These are phyloP conservation scores for Populus pruinosa DNA, from an alignment of 345 rosid genomes.

Conservation along the genomic window DNA sequence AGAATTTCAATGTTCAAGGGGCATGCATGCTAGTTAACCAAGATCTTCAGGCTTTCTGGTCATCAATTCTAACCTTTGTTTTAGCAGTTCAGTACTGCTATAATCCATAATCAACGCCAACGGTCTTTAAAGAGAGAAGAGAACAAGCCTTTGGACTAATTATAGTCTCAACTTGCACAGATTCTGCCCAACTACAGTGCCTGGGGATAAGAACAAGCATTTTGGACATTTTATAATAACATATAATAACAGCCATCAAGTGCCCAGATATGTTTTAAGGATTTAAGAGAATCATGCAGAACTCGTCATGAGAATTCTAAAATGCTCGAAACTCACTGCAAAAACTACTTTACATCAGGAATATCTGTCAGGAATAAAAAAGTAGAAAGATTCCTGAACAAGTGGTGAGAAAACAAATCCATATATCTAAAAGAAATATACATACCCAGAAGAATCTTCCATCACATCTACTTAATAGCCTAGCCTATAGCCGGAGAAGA, in stretches of 20 bases:
- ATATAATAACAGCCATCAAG: not conserved
- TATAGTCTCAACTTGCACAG: too few relatives aligned
- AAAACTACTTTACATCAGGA: constrained; percentile 25
- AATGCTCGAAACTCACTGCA: constrained; percentile 9
- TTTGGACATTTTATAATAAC: not conserved
- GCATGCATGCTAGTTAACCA: not conserved
- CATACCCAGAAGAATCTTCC: constrained; percentile 43
- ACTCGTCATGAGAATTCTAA: not conserved
- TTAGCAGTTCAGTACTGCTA: not conserved
- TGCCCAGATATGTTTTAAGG: not conserved
- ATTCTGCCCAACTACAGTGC: not conserved
- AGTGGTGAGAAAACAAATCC: constrained; percentile 33
- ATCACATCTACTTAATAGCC: constrained; percentile 24
- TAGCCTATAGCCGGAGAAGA: constrained; percentile 26
- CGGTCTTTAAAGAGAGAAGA: too few relatives aligned
- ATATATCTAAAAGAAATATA: constrained; percentile 19
- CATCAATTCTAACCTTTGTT: not conserved
- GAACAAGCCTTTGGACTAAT: too few relatives aligned
- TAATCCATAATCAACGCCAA: too few relatives aligned
- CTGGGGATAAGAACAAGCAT: not conserved
- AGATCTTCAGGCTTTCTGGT: not conserved
- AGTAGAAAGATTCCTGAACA: constrained; percentile 41
- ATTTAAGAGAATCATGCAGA: not conserved
- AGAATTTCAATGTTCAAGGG: not conserved
- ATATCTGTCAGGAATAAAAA: constrained; percentile 21